Conservation (phyloP, 2,329 filamentous ascomycete genomes). For the Cladosporium sp. region DNA sequence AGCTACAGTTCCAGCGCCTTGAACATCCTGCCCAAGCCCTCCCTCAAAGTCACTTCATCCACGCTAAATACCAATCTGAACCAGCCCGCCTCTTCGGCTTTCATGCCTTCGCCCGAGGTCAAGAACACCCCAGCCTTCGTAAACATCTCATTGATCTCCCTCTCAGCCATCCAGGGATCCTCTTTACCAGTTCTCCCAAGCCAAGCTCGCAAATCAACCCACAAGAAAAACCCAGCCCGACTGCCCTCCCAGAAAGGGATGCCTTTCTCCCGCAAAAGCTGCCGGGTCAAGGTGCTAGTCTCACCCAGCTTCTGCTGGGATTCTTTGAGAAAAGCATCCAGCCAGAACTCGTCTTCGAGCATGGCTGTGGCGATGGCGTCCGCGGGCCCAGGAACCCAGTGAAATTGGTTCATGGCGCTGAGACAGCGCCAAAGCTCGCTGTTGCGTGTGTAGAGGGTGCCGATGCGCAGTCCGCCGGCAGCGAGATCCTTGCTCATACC, state of each 20-base stretch:
- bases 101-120: conserved; percentile 46
- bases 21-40: conserved; percentile 33
- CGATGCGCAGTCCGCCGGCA: conserved; percentile 31
- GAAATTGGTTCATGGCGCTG: conserved; percentile 22
- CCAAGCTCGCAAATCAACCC: conserved; percentile 41
- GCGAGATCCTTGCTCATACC: conserved; percentile 35
- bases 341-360: conserved; percentile 22
- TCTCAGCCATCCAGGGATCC: conserved; percentile 38
- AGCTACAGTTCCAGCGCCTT: conserved; percentile 7
- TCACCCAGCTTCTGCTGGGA: conserved; percentile 17
- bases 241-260: conserved; percentile 37
- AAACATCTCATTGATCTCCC: conserved; percentile 42
- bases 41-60: conserved; percentile 15
- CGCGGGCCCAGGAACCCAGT: conserved; percentile 28
- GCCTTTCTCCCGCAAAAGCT: conserved; percentile 25
- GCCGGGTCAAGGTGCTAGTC: conserved; percentile 17
- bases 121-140: conserved; percentile 48
- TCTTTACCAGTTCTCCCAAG: conserved; percentile 26
- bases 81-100: conserved; percentile 45
- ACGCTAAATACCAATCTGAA: conserved; percentile 51
- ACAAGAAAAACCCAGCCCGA: conserved; percentile 47
- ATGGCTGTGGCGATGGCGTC: conserved; percentile 31
- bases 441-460: conserved; percentile 25
- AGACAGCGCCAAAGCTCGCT: conserved; percentile 24
- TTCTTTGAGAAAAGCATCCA: conserved; percentile 6